Base-by-base conservation (phyloP, 257 asterid species). In the Schizonepeta tenuifolia region DNA sequence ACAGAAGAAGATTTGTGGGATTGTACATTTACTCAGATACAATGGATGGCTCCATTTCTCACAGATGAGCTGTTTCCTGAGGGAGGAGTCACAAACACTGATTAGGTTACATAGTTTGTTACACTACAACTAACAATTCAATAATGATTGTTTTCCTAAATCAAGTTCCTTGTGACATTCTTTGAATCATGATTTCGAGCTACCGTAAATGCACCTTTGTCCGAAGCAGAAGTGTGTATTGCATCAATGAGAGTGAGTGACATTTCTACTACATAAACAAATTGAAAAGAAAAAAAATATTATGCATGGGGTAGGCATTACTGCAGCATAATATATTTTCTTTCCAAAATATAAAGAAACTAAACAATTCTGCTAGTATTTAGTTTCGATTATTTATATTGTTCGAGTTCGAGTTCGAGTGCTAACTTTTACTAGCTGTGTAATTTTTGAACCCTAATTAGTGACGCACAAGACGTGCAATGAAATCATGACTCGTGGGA, bases 31-130 rank as follows among this genome's bases (percentile, higher is more conserved):
- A 82, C 86, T 75, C 98, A 93, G 83, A 90, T 90, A 71, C 96
- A 93, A 75, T 91, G 98, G 96, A 92, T 92, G 33, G 92, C 93
- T 77, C 99, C 99, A 0, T 78, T 87, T 5, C 86, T 92, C 41
- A 87, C 90, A 2, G 95, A 89, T 44, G 98, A 95, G 68, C 54
- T 95, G 63, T 90, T 95, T 73, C 95, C 96, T 15, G 90, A 91
- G 76, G 84, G 84, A 55, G 84, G 84, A 55, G 71, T 65, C 74
- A 76, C 75, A 38, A 60, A 21, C 36, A 36, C 2, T 47, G 60
- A 56, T 15, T 64, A 64, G 31, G 13, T 59, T 33, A 31, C 13
- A 15, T 14, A 15, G 9, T 59, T 60, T 31, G 1, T 31, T 31
- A 31, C 6, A 31, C 36, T 31, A 4, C 36, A 5, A 31, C 36